Conservation (phyloP, 2,329 filamentous ascomycete genomes). For the Biscogniauxia marginata region DNA sequence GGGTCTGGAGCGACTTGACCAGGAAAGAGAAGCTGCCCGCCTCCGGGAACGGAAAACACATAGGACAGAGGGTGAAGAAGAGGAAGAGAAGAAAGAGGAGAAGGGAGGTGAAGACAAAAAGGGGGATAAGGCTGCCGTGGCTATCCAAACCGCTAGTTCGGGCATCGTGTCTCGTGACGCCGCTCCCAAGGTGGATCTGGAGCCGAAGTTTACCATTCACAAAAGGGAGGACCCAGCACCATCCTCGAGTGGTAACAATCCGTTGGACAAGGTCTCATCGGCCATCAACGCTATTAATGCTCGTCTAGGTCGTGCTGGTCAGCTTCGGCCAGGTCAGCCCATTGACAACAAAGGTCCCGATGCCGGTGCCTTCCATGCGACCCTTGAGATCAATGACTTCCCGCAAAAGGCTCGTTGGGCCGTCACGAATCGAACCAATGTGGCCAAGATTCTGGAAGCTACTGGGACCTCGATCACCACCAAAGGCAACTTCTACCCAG, state of each 20-base stretch:
- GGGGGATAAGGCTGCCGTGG: constrained; percentile 64
- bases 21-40: constrained; percentile 84
- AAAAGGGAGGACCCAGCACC: constrained; percentile 60
- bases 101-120: constrained; percentile 69
- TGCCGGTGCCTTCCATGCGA: constrained; percentile 94
- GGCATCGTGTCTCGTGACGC: constrained; percentile 53
- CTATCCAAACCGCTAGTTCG: constrained; percentile 62
- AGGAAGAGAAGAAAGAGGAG: constrained; percentile 71
- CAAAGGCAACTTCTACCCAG: constrained; percentile 85
- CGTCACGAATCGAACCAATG: constrained; percentile 96
- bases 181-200: constrained; percentile 42
- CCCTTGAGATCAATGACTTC: constrained; percentile 98
- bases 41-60: constrained; percentile 84
- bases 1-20: constrained; percentile 86
- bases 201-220: constrained; percentile 68
- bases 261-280: constrained; percentile 83
- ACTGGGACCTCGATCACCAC: constrained; percentile 96
- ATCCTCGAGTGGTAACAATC: constrained; percentile 53
- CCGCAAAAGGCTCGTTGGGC: constrained; percentile 98
- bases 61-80: constrained; percentile 81
- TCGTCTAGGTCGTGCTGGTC: constrained; percentile 83
- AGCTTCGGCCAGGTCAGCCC: constrained; percentile 86
- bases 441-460: constrained; percentile 93
- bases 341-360: constrained; percentile 99
- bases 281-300: constrained; percentile 89